Evolutionary conservation across 768 basidiomycete genomes (phyloP).

Genomic region (Boletus insuetus): DNA sequence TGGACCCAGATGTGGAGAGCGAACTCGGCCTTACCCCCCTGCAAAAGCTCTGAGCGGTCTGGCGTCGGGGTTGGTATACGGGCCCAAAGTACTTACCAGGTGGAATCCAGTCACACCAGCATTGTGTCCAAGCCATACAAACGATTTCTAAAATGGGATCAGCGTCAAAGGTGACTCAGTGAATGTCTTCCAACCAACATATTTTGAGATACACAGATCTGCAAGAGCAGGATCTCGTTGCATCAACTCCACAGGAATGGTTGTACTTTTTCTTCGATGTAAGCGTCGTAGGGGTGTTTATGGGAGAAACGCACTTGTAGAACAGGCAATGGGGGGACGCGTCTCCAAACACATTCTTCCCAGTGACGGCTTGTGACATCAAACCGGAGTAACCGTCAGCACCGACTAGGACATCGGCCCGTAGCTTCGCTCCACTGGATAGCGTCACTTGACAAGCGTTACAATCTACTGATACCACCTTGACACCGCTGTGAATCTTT

Average conservation of each 20-base stretch:
- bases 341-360: conserved; percentile 28
- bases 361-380: conserved; percentile 34
- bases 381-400: conserved; percentile 56
- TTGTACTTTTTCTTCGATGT: conserved; percentile 31
- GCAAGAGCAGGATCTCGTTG: conserved; percentile 39
- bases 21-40: conserved; percentile 41
- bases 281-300: not conserved
- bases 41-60: conserved; percentile 5
- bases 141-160: conserved; percentile 7
- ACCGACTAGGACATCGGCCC: conserved; percentile 55
- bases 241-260: conserved; percentile 40
- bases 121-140: conserved; percentile 24
- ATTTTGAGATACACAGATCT: conserved; percentile 23
- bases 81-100: conserved; percentile 13
- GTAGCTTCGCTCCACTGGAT: conserved; percentile 41
- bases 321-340: conserved; percentile 33
- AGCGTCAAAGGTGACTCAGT: not conserved
- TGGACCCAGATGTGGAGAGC: conserved; percentile 26
- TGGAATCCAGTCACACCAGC: conserved; percentile 21
- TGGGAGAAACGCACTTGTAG: conserved; percentile 39
- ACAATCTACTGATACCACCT: conserved; percentile 36
- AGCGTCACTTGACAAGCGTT: conserved; percentile 35
- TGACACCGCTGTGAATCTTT: conserved; percentile 40
- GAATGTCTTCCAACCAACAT: conserved; percentile 10
- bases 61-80: not conserved